Base-by-base conservation (phyloP, 2,329 filamentous ascomycete species). In the Coniochaeta ligniaria region DNA sequence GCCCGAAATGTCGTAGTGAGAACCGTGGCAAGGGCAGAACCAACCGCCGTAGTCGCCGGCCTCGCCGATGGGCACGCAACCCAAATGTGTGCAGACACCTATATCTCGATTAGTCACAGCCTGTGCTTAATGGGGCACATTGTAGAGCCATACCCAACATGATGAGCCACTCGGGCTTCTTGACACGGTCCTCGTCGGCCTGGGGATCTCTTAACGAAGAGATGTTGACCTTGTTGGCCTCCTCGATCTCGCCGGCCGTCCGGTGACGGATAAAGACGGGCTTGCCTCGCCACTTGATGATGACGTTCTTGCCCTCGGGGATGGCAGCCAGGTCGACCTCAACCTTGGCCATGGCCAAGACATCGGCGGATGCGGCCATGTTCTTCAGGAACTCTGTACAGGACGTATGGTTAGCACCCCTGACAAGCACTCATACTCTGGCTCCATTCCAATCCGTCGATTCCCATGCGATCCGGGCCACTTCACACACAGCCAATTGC, bases 201-300 rank as follows among this genome's bases (percentile, higher is more conserved):
- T 99, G 88, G 69, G 95, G 96, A 77, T 99, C 94, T 80, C 95
- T 88, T 72, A 99, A 86, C 66, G 84, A 76, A 72, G 91, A 78
- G 77, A 96, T 84, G 76, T 96, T 90, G 77, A 91, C 86, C 74
- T 88, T 85, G 81, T 97, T 92, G 76, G 95, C 95, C 80, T 97
- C 91, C 73, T 92, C 87, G 81, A 99, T 98, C 83, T 99, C 95
- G 72, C 84, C 83, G 72, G 86, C 80, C 70, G 95, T 99, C 74
- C 95, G 92, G 89, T 99, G 95, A 78, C 95, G 93, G 86, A 99
- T 92, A 84, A 99, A 99, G 77, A 99, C 92, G 77, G 95, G 95
- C 90, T 99, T 99, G 77, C 95, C 95, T 84, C 95, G 91, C 95
- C 95, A 99, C 84, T 99, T 99, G 85, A 99, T 96, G 78, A 99